Base-by-base conservation (phyloP, 768 basidiomycete species). In the Tremella yokohamensis region DNA sequence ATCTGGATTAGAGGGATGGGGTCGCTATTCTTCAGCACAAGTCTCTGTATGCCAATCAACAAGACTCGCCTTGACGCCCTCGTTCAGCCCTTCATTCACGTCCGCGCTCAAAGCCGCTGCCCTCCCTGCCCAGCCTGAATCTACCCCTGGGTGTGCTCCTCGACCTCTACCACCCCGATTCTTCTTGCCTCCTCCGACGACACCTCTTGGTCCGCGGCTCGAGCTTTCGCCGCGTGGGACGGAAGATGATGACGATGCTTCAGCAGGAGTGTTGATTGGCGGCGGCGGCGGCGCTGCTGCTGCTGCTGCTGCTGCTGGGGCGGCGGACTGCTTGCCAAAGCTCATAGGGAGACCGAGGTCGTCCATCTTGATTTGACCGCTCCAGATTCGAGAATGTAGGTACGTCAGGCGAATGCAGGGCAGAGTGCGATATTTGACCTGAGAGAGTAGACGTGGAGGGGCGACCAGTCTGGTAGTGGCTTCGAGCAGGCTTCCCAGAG, bases 271-370 rank as follows among this genome's bases (percentile, higher is more conserved):
- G n/a, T 22, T 15, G 22, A 15, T 8, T 4, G 42, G 42, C 22
- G 6, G 42, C 6, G 42, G 15, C n/a, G 42, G 42, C n/a, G n/a
- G n/a, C n/a, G n/a, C n/a, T n/a, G n/a, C n/a, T n/a, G n/a, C n/a
- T n/a, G n/a, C n/a, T n/a, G n/a, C n/a, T n/a, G n/a, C n/a, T 45
- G n/a, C 22, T n/a, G 42, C 4, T 18, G 42, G 42, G 42, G 22
- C n/a, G 42, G 42, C n/a, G 56, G 74, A 58, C 57, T 73, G 71
- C 62, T 78, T 78, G 58, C 77, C 77, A 56, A 78, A 78, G 57
- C 73, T 74, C 64, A 76, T 75, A 2, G 76, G 75, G 15, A 78
- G 65, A 13, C 72, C 76, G 22, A 74, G 65, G 19, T 54, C 64
- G 52, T 78, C 77, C 77, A 78, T 78, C 38, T 19, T 74, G 62